A percentile compares a stretch with the other conserved stretches of the same genome.
Conservation (phyloP, 306 rosid genomes). For the Ormosia emarginata region DNA sequence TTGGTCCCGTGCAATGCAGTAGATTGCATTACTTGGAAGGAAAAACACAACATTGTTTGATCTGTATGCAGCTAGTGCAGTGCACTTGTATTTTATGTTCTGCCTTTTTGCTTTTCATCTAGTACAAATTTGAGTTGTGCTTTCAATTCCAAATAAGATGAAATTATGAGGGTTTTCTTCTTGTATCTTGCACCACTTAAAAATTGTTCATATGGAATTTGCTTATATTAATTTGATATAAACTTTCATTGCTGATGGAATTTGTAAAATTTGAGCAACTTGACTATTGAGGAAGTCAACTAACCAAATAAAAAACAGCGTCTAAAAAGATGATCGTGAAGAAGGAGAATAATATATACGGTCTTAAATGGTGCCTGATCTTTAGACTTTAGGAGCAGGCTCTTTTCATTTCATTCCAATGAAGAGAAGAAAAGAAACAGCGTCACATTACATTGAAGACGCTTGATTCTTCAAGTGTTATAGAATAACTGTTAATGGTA, state of each 20-base stretch:
- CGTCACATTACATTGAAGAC: constrained; percentile 15
- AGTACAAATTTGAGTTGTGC: neutral
- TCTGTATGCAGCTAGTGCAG: neutral
- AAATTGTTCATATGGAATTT: neutral
- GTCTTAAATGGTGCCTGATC: constrained; percentile 21
- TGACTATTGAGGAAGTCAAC: neutral
- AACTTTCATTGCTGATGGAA: neutral
- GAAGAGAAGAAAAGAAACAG: neutral
- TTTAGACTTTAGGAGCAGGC: constrained; percentile 7
- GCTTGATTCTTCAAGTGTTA: constrained; percentile 9
- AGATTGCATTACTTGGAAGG: neutral
- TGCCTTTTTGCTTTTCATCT: neutral
- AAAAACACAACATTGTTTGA: neutral
- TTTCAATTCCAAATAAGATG: neutral
- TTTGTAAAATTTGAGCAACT: neutral
- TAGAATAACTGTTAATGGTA: constrained; percentile 9
- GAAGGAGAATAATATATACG: constrained; percentile 18
- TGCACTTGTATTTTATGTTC: neutral
- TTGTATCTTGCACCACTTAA: neutral
- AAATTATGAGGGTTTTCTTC: neutral
- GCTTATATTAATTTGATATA: neutral
- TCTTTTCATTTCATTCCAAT: constrained; percentile 32
- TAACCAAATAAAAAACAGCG: neutral
- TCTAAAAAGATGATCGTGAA: neutral
- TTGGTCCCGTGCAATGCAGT: neutral